Percentiles rank a stretch among this genome's conserved stretches.
phyloP scores from a whole-genome alignment of 2,329 filamentous ascomycete species.

The Xylariaceae sp. region DNA sequence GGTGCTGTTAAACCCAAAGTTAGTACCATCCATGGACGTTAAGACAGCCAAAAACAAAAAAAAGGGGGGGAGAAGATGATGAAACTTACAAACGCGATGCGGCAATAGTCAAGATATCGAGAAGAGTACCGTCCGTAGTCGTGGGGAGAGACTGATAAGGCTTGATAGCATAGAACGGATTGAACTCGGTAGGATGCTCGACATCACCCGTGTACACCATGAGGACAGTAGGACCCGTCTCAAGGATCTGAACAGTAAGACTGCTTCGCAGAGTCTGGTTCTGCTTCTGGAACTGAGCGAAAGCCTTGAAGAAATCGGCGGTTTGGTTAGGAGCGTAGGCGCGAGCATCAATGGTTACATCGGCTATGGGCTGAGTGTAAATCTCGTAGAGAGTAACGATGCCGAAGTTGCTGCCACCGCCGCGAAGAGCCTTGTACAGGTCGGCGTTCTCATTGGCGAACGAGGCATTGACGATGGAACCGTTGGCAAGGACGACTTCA shows the following conservation, averaged over 20 bases:
- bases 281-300: constrained; percentile 19
- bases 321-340: constrained; percentile 18
- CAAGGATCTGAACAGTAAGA: constrained; percentile 18
- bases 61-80: neutral
- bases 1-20: neutral
- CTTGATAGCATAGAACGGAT: constrained; percentile 18
- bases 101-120: constrained; percentile 17
- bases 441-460: constrained; percentile 26
- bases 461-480: constrained; percentile 24
- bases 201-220: constrained; percentile 17
- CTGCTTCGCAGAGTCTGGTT: constrained; percentile 19
- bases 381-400: constrained; percentile 31
- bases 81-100: constrained; percentile 14
- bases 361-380: constrained; percentile 18
- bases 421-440: constrained; percentile 28
- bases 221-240: constrained; percentile 19
- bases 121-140: constrained; percentile 15
- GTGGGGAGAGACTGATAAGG: constrained; percentile 11
- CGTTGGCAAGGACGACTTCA: constrained; percentile 26
- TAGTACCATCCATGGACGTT: neutral
- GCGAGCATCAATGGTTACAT: constrained; percentile 18
- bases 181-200: constrained; percentile 14
- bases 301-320: constrained; percentile 17
- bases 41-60: neutral
- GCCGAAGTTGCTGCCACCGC: constrained; percentile 28